Conservation (phyloP, 2,329 filamentous ascomycete genomes). For the Trichoderma guizhouense region DNA sequence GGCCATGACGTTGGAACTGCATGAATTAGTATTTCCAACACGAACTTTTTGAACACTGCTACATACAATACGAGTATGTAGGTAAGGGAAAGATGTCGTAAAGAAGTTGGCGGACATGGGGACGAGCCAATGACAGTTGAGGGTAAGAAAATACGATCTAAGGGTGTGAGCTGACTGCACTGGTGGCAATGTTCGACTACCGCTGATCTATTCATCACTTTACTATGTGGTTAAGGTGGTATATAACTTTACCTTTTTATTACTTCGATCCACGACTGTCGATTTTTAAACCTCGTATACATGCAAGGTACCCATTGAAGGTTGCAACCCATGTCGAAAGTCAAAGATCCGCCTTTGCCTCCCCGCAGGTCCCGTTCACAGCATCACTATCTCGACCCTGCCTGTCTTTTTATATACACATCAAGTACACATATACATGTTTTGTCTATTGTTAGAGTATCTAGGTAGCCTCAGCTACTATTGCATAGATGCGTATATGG, state of each 20-base stretch:
- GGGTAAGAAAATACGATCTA: neutral
- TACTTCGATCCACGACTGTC: neutral
- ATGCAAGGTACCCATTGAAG: neutral
- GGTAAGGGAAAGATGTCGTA: neutral
- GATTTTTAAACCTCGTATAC: neutral
- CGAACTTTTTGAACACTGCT: neutral
- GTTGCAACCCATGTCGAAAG: neutral
- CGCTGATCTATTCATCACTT: neutral
- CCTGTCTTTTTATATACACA: neutral
- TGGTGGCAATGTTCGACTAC: neutral
- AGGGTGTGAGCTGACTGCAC: neutral
- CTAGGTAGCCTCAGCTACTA: neutral
- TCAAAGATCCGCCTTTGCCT: neutral
- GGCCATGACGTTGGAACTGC: neutral
- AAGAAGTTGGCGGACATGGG: neutral
- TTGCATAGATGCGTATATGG: neutral
- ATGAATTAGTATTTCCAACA: neutral
- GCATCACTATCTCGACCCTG: neutral
- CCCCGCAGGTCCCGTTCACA: neutral
- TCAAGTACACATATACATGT: neutral
- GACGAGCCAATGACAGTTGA: neutral
- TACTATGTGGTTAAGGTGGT: too few relatives aligned
- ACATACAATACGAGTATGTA: too few relatives aligned
- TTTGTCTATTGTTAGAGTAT: neutral
- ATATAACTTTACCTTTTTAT: neutral